Percentiles rank a stretch among this genome's conserved stretches.
Conservation (phyloP, 2,329 filamentous ascomycete species). For the Ophiostoma triangulosporum region DNA sequence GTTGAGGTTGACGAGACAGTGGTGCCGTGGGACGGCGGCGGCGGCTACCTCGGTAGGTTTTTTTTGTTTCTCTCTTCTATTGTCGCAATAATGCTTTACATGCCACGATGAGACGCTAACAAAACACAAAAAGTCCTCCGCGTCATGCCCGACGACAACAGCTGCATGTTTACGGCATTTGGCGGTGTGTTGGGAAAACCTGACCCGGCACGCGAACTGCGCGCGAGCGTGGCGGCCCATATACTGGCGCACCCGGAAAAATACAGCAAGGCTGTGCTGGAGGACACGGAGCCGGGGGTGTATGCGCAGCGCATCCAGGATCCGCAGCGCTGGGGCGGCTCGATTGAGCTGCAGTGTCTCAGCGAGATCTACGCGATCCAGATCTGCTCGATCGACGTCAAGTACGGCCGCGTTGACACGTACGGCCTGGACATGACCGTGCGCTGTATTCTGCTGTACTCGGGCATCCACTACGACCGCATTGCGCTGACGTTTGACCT, state of each 20-base stretch:
- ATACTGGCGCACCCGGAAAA: slow-evolving; percentile 61
- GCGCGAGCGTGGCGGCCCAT: slow-evolving; percentile 62
- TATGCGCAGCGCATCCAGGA: slow-evolving; percentile 76
- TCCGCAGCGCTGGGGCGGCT: slow-evolving; percentile 77
- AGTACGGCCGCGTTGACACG: slow-evolving; percentile 42
- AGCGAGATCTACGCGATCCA: slow-evolving; percentile 76
- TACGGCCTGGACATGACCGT: slow-evolving; percentile 63
- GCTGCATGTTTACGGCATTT: slow-evolving; percentile 83
- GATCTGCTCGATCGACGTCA: slow-evolving; percentile 73
- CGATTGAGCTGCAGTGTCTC: slow-evolving; percentile 77
- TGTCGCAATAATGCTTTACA: background rate
- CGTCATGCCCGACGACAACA: slow-evolving; percentile 95
- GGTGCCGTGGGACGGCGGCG: slow-evolving; percentile 35
- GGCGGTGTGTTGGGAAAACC: slow-evolving; percentile 59
- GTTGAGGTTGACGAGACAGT: slow-evolving; percentile 29
- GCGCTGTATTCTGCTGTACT: slow-evolving; percentile 75
- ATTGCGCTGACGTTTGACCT: slow-evolving; percentile 57
- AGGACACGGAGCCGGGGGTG: slow-evolving; percentile 48
- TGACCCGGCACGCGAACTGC: slow-evolving; percentile 41
- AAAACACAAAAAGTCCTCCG: slow-evolving; percentile 55
- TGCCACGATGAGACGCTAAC: background rate
- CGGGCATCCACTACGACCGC: slow-evolving; percentile 86
- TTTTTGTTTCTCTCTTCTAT: background rate
- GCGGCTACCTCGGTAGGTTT: slow-evolving; percentile 35
- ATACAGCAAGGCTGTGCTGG: slow-evolving; percentile 67